Evolutionary conservation across 1,284 basidiomycete genomes (phyloP).

Genomic region (Cryptococcus sp.): DNA sequence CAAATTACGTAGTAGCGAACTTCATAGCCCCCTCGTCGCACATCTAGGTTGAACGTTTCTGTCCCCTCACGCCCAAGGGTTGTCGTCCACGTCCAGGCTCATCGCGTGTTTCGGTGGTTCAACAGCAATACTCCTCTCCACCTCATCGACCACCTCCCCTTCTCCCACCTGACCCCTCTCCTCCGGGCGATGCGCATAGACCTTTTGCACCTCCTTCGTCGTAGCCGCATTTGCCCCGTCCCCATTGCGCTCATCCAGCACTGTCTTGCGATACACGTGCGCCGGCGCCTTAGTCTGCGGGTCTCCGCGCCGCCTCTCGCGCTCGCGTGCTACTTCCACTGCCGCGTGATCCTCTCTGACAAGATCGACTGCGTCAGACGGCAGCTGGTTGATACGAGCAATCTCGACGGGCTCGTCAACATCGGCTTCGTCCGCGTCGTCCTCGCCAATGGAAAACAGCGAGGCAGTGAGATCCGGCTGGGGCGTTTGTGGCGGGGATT

Average conservation of each 20-base stretch:
- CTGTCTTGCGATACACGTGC: constrained; percentile 33
- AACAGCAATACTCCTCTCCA: constrained; percentile 14
- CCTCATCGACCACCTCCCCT: constrained; percentile 11
- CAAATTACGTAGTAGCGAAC: neutral
- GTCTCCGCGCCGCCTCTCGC: constrained; percentile 35
- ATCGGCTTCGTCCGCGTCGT: constrained; percentile 46
- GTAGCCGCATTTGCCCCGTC: neutral
- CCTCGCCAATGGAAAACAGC: constrained; percentile 26
- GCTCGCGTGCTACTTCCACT: constrained; percentile 34
- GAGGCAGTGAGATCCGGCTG: neutral
- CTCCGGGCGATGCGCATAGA: constrained; percentile 17
- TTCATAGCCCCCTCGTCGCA: neutral
- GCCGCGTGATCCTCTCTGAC: constrained; percentile 55
- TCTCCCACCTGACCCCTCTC: constrained; percentile 26
- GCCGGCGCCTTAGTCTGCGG: constrained; percentile 39
- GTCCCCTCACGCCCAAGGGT: constrained; percentile 38
- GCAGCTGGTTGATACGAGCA: constrained; percentile 46
- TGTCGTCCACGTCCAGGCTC: constrained; percentile 27
- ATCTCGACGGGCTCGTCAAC: constrained; percentile 43
- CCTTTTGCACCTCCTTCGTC: constrained; percentile 18
- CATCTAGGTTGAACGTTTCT: neutral
- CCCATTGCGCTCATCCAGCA: constrained; percentile 13
- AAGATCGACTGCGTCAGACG: constrained; percentile 72
- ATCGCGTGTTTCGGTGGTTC: constrained; percentile 17
- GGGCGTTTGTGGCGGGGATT: neutral